Conservation (phyloP, 768 basidiomycete species). For the Naganishia antarctica region DNA sequence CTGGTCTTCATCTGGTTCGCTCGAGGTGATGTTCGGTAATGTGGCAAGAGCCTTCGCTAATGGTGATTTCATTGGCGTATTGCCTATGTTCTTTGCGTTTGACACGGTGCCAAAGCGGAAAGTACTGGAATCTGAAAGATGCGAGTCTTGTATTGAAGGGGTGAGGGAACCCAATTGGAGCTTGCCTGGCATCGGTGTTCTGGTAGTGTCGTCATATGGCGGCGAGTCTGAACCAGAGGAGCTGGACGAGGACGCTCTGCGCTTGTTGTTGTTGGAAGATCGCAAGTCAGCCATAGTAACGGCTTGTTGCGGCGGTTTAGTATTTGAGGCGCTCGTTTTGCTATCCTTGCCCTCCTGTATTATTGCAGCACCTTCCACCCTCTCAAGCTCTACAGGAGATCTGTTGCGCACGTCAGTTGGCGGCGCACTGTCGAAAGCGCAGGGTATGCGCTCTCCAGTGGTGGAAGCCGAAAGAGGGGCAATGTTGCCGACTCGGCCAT, state of each 20-base stretch:
- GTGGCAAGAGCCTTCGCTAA: neutral
- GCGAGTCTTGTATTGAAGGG: conserved; percentile 13
- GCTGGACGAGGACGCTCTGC: neutral
- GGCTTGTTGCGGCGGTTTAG: conserved; percentile 7
- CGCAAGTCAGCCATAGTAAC: conserved; percentile 16
- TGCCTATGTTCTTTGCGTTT: neutral
- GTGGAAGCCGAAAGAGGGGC: conserved; percentile 1
- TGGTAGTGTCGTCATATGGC: conserved; percentile 5
- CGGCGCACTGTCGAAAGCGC: neutral
- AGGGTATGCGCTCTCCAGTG: neutral
- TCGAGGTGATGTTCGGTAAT: neutral
- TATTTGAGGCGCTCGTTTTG: neutral
- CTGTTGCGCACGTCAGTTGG: neutral
- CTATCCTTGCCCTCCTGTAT: neutral
- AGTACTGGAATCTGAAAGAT: conserved; percentile 1
- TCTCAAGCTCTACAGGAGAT: neutral
- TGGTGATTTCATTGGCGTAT: conserved; percentile 1
- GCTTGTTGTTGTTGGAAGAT: conserved; percentile 17
- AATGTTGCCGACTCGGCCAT: neutral
- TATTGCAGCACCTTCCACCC: neutral
- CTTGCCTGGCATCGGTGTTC: conserved; percentile 8
- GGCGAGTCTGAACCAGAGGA: conserved; percentile 13
- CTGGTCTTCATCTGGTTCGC: neutral
- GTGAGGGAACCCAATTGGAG: conserved; percentile 3
- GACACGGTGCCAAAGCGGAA: neutral